Evolutionary conservation across 1,284 basidiomycete species (phyloP), one percentile per base, ranked within the genome.

Genomic region (Malassezia sympodialis): DNA sequence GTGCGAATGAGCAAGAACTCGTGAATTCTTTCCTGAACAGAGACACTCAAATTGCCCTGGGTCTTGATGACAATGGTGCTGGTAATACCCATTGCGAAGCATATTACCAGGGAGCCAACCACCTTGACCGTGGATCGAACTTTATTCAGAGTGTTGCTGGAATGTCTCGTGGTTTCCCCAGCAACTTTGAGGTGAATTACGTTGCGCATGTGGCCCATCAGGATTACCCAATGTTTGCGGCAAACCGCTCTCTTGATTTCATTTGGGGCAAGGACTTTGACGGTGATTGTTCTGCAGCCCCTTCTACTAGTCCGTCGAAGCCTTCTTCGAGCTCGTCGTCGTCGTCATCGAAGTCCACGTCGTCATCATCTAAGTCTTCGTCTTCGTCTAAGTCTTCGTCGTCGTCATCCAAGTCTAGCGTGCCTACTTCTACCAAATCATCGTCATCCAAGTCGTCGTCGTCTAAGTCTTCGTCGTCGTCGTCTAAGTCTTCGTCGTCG

Each of bases 1-100:
- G 4, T 11, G 28, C 17, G 6, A 39, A 39, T 5, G 8, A 19
- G 6, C 3, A 39, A 4, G 30, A 51, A 10, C 28, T 73, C 8
- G 24, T 70, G 12, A 35, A 53, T 3, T 50, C 53, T 4, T 72
- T 58, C 56, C 45, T 30, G 10, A 31, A 37, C 15, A 59, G 70
- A 21, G 63, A 62, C 21, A 57, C 71, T 8, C 63, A 67, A 53
- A 66, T 63, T 48, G 66, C 61, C 32, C 55, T 65, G 6, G 70
- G 61, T 7, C 48, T 73, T 3, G 49, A 66, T 14, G 70, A 73
- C 55, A 72, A 72, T 32, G 69, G 69, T 24, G 53, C 57, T 3
- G 68, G 68, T 53, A 62, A 68, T 27, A 67, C 65, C 44, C 64
- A 65, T 27, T 68, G 66, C 44, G 56, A 63, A 49, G 66, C 68